phyloP scores from a whole-genome alignment of 106 monocot species.

The Phalaenopsis aphrodite region DNA sequence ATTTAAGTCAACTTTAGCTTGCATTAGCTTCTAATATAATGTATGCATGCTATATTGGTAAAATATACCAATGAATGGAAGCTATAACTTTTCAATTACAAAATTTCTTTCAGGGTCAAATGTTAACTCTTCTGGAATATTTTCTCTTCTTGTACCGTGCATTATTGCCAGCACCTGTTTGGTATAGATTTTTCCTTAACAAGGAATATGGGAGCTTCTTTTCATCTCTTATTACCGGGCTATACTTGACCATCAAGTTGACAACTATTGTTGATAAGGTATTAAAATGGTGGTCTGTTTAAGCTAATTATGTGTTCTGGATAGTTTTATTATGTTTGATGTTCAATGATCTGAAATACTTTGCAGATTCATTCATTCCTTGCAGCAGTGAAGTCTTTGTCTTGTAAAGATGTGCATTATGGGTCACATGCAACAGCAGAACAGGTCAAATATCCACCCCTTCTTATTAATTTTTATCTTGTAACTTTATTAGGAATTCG shows the following conservation, averaged over 20 bases:
- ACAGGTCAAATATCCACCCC: slow-evolving; percentile 28
- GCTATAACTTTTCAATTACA: no score
- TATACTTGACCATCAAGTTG: slow-evolving; percentile 91
- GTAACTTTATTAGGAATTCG: no score
- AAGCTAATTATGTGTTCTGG: neutral
- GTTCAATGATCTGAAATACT: no score
- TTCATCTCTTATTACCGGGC: slow-evolving; percentile 88
- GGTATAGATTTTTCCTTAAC: slow-evolving; percentile 94
- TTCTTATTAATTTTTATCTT: neutral
- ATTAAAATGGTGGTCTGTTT: neutral
- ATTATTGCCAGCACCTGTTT: slow-evolving; percentile 84
- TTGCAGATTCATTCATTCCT: slow-evolving; percentile 49
- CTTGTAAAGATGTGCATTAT: slow-evolving; percentile 59
- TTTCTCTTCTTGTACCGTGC: slow-evolving; percentile 83
- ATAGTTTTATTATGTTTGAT: neutral
- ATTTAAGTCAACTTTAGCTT: no score
- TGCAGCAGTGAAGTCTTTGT: slow-evolving; percentile 41
- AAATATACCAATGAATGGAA: no score
- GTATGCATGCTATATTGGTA: no score
- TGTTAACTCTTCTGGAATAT: slow-evolving; percentile 90
- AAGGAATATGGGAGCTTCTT: slow-evolving; percentile 94
- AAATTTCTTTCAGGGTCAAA: slow-evolving; percentile 50
- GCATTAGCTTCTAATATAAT: no score
- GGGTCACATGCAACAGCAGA: slow-evolving; percentile 59
- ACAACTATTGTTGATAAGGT: slow-evolving; percentile 95